phyloP scores from a whole-genome alignment of 371 early-diverging fungal genomes.

The Mortierella sp. region DNA sequence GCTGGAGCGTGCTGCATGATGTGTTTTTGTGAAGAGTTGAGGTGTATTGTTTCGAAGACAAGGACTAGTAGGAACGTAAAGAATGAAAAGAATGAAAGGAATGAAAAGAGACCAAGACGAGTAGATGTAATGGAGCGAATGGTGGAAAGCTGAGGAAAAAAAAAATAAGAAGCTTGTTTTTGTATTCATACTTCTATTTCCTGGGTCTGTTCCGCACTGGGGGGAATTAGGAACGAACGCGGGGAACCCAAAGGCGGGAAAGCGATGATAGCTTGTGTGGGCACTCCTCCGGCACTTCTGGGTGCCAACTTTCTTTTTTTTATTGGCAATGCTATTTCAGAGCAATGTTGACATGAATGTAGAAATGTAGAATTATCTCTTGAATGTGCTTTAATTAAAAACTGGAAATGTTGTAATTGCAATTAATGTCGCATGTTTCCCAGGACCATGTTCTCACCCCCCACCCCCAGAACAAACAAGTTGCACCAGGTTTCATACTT shows the following conservation, averaged over 20 bases:
- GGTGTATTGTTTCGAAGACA: conserved; percentile 1
- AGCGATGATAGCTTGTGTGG: background rate
- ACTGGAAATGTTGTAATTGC: background rate
- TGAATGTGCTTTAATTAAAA: background rate
- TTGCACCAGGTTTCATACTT: background rate
- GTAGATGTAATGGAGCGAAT: conserved; percentile 1
- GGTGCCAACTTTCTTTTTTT: background rate
- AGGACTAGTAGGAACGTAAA: background rate
- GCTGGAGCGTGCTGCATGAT: conserved; percentile 43
- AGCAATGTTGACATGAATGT: background rate
- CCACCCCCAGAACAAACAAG: background rate
- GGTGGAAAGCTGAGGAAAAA: background rate
- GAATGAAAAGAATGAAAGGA: background rate
- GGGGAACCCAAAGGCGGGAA: conserved; percentile 19
- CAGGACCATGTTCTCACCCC: too few relatives aligned
- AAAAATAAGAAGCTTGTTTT: background rate
- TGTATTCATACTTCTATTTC: background rate
- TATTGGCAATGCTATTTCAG: too few relatives aligned
- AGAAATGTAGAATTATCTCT: background rate
- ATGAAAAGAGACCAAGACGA: background rate
- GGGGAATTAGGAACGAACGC: conserved; percentile 22
- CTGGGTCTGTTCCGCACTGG: conserved; percentile 8
- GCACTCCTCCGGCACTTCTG: background rate
- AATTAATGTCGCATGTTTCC: background rate
- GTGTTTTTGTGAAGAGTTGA: background rate